Base-by-base conservation (phyloP, 2,329 filamentous ascomycete species). In the Raffaelea albimanens region DNA sequence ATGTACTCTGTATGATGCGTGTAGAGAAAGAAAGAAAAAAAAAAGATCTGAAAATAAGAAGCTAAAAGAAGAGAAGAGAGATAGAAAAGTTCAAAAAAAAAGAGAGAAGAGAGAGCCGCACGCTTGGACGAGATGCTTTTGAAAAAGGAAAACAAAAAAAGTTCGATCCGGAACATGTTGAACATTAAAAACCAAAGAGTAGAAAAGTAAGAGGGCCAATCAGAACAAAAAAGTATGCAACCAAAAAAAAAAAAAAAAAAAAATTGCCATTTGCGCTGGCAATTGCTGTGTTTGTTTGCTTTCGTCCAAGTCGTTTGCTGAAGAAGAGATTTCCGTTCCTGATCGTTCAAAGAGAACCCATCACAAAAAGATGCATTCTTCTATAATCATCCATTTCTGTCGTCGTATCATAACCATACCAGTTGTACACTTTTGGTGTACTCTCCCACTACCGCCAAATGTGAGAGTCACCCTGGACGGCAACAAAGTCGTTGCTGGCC, bases 401-500 rank as follows among this genome's bases (percentile, higher is more conserved):
- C 25, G 25, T 29, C 25, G 25, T 7, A 13, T 29, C 25, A 29
- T 29, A 29, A 29, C n/a, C n/a, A n/a, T n/a, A n/a, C n/a, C n/a
- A n/a, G n/a, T n/a, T n/a, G n/a, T n/a, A 7, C 25, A 29, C 13
- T 29, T 29, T 29, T 29, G 25, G 25, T 29, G 25, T 7, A n/a
- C n/a, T n/a, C n/a, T n/a, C 13, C 7, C 34, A 19, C 18, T 38
- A 56, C 56, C 70, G 65, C 76, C 73, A 68, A 53, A 76, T 58
- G 62, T 73, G 65, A 44, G 70, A 54, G 50, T 72, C 55, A 55
- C 68, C 66, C 13, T 31, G 22, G n/a, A 78, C 71, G 51, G 70
- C 63, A 16, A 72, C 69, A 45, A 78, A 83, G 34, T 78, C 72
- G 46, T 65, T 64, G 49, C 54, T 50, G 19, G 40, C 21, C 21